Evolutionary conservation across 192 early-diverging fungal genomes (phyloP).

Genomic region (Backusella parvicylindrica): DNA sequence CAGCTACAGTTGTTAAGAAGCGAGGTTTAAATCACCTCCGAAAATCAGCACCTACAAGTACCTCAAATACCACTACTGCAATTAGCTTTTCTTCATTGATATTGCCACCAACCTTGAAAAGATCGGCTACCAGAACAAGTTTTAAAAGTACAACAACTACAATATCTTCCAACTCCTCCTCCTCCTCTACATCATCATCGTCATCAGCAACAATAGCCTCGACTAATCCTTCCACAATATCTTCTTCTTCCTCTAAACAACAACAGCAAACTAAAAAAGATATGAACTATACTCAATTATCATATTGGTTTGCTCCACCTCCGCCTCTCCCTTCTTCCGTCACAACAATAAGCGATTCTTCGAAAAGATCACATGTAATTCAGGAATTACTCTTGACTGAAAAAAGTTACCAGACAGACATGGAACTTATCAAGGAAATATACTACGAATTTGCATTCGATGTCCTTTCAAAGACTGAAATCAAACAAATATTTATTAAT

Average conservation of each 20-base stretch:
- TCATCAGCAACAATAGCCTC: neutral
- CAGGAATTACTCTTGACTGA: conserved; percentile 80
- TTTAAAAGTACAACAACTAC: conserved; percentile 2
- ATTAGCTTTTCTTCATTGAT: neutral
- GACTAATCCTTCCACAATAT: neutral
- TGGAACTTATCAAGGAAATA: conserved; percentile 68
- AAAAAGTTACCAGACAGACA: conserved; percentile 68
- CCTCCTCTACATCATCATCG: neutral
- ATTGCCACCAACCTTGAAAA: neutral
- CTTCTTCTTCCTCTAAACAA: neutral
- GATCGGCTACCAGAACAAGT: conserved; percentile 1
- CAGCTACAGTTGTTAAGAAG: neutral
- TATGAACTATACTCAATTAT: neutral
- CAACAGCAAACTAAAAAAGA: neutral
- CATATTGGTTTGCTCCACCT: neutral
- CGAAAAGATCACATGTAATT: conserved; percentile 42
- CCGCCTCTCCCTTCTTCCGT: neutral
- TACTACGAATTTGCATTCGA: conserved; percentile 59
- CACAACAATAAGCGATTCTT: neutral
- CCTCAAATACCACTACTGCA: neutral
- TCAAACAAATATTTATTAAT: conserved; percentile 75
- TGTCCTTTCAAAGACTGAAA: conserved; percentile 56
- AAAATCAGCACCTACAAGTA: neutral
- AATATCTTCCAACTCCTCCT: neutral
- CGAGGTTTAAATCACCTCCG: neutral